A percentile compares a stretch with the other conserved stretches of the same genome.
phyloP scores from a whole-genome alignment of 164 flowering plant species.

The Sedum album region DNA sequence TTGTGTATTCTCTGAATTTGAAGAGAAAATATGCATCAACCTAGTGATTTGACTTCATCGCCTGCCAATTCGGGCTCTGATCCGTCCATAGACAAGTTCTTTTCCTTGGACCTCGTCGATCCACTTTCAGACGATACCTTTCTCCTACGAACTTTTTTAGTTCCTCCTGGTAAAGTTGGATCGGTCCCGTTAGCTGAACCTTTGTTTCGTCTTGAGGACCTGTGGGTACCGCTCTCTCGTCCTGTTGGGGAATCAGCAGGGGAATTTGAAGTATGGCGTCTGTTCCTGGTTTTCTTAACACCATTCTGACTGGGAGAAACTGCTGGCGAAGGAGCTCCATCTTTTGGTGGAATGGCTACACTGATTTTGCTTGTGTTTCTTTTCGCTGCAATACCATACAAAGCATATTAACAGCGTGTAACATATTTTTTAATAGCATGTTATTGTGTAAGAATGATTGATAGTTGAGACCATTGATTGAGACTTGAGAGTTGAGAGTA shows the following conservation, averaged over 20 bases:
- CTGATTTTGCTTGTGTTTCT: background rate
- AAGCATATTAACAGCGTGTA: background rate
- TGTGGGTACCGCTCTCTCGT: background rate
- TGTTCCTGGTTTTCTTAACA: background rate
- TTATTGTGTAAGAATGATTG: background rate
- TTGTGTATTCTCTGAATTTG: too few species aligned
- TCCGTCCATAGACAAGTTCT: background rate
- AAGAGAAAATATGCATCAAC: too few species aligned
- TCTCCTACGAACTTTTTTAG: conserved; percentile 1
- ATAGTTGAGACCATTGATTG: too few species aligned
- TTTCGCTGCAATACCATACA: background rate
- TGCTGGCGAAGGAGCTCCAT: background rate
- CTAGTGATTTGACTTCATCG: background rate
- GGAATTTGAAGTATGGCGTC: background rate
- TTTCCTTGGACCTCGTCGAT: background rate
- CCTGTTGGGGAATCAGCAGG: background rate
- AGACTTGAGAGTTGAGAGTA: background rate
- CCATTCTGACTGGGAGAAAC: background rate
- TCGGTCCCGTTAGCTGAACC: background rate
- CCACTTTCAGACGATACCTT: background rate
- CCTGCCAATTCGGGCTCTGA: background rate
- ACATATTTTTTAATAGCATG: background rate
- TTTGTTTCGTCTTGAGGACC: background rate
- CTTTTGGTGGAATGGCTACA: background rate
- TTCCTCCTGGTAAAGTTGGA: background rate